Evolutionary conservation across 371 early-diverging fungal species (phyloP), one percentile per base, ranked within the genome.

Genomic region (Capillidium heterosporum): DNA sequence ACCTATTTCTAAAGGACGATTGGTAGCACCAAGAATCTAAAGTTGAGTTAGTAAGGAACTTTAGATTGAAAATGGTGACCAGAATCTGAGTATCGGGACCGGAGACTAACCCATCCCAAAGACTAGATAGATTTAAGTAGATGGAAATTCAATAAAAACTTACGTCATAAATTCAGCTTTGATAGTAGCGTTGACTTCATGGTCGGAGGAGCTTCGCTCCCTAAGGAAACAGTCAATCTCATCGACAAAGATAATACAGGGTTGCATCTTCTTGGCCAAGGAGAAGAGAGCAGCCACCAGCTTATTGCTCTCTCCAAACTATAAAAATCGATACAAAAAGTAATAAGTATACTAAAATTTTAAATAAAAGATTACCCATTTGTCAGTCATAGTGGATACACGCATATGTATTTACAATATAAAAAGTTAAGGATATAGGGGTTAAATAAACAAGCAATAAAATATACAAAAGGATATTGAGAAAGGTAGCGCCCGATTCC

Each of bases 81-180:
- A 93, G 72, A 52, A 94, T 82, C 24, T 87, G 79, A 27, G 71
- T 71, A 54, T 77, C 77, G 52, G 83, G 82, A 19, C 79, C 81
- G 0, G 93, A 82, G 0, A 85, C 79, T 54, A 97, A 69, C 3
- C 98, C 98, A 67, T 97, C 98, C 98, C 98, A 97, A 61, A 93
- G 71, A 62, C 77, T 71, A 57, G 23, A 42, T n/a, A 48, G 24
- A 8, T 1, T 0, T 40, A 15, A 31, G 8, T 19, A 57, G 24
- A 7, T 29, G 28, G 2, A 15, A 19, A 40, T 35, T 13, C 31
- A 53, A n/a, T 7, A 8, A 40, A 11, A 39, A 47, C n/a, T 35
- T 57, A 69, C 67, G 75, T 87, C 94, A 97, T 94, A 62, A 95
- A 95, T 73, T 95, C 95, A 5, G 96, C 92, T 75, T 95, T 97